These are phyloP conservation scores for Taiwanofungus camphoratus DNA, from an alignment of 1,284 basidiomycete genomes.

Conservation along the genomic window DNA sequence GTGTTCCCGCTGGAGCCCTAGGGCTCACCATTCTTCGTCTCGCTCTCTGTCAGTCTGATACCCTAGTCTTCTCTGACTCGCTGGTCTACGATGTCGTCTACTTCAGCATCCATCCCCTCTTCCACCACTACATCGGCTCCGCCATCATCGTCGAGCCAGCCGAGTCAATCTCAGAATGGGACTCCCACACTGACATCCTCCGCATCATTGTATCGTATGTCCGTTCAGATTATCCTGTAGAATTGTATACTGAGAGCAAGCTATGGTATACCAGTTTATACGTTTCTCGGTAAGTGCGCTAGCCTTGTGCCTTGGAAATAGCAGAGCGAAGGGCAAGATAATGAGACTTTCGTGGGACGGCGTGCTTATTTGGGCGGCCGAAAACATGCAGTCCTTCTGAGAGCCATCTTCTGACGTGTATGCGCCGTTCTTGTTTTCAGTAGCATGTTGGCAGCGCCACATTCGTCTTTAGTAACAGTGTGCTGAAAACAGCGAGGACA, in stretches of 20 bases:
- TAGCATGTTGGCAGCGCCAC: background rate
- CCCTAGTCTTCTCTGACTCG: no score
- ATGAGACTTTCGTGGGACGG: background rate
- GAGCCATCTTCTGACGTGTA: no score
- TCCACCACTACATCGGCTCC: no score
- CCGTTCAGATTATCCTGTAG: background rate
- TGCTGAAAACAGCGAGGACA: background rate
- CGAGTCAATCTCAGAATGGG: no score
- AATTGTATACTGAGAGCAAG: constrained; percentile 9
- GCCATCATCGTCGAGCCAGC: no score
- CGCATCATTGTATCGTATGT: constrained; percentile 22
- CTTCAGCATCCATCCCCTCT: no score
- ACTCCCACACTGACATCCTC: constrained; percentile 16
- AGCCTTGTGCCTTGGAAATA: background rate
- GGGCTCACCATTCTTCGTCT: no score
- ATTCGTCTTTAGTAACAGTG: background rate
- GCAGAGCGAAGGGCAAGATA: background rate
- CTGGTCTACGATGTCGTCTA: no score
- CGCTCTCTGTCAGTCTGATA: no score
- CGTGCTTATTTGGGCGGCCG: background rate
- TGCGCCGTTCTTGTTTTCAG: no score
- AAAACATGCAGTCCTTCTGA: no score
- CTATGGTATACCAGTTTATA: constrained; percentile 29
- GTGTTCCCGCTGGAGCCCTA: no score
- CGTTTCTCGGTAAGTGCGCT: constrained; percentile 28